Base-by-base conservation (phyloP, 805 yeast genomes). In the Starmerella floricola region DNA sequence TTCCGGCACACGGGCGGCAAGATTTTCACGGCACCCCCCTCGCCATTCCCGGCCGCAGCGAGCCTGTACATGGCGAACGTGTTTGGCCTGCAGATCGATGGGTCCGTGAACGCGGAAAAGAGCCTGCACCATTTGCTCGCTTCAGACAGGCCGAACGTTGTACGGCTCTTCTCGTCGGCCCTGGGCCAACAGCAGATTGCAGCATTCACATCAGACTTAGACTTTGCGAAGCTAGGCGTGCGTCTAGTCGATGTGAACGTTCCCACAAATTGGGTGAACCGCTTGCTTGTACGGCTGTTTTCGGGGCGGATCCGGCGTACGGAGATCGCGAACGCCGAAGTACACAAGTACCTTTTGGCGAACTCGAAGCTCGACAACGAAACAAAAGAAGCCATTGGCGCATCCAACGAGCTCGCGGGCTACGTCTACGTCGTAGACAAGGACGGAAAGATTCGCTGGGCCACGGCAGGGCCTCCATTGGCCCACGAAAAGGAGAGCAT, bases 61-160 rank as follows among this genome's bases (percentile, higher is more conserved):
- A 69, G 96, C 0, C 62, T 75, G 36, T 91, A 74, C 58, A 84
- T 91, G 63, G 95, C 97, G 8, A 86, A 86, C 55, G 66, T 88
- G 45, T 57, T 62, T 20, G 88, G 78, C 0, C 67, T 66, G 18
- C 67, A 77, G 1, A 56, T 85, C 29, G 55, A 53, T 2, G 51
- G 59, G 16, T 41, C 56, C 3, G 45, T 54, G 17, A 58, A 44
- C 38, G 53, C 65, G 20, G 44, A 45, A 2, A 31, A 41, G 8
- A 36, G 36, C 12, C 17, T 49, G 12, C 8, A 18, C 16, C 47
- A 40, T 11, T 34, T 41, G 10, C 17, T 47, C 11, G 40, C 48
- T 4, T 30, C 38, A 20, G 30, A 16, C 4, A 74, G 76, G 41
- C 69, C 79, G 6, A 73, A 77, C n/a, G 61, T 84, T 19, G 69